These are phyloP conservation scores for Bolboschoenus planiculmis DNA, from an alignment of 176 grass and related monocot species.

Conservation along the genomic window DNA sequence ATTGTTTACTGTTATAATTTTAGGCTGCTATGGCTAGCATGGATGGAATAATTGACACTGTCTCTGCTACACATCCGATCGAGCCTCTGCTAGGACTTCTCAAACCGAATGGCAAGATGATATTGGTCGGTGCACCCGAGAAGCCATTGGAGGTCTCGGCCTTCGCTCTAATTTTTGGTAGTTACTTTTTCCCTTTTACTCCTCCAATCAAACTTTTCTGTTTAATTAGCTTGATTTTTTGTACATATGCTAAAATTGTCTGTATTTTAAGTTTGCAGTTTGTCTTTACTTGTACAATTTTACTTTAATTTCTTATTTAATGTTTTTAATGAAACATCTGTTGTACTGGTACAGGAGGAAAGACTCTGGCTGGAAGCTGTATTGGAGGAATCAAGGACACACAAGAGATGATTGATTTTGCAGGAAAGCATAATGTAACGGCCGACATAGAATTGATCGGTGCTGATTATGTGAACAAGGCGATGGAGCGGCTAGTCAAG, in stretches of 20 bases:
- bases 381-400: conserved; percentile 62
- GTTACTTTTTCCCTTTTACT: background rate
- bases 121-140: conserved; percentile 40
- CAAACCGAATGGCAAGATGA: conserved; percentile 53
- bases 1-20: background rate
- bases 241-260: background rate
- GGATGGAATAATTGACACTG: conserved; percentile 62
- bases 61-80: conserved; percentile 32
- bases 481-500: conserved; percentile 53
- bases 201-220: background rate
- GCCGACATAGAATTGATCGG: conserved; percentile 50
- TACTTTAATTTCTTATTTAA: background rate
- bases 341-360: conserved; percentile 27
- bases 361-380: conserved; percentile 37
- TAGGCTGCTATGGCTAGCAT: conserved; percentile 27
- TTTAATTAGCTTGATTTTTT: background rate
- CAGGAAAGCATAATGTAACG: conserved; percentile 40
- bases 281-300: no score
- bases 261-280: background rate
- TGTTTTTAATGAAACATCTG: background rate
- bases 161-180: conserved; percentile 28
- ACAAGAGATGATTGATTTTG: conserved; percentile 63
- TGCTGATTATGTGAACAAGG: conserved; percentile 48
- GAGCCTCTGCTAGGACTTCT: conserved; percentile 29
- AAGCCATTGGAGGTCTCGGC: conserved; percentile 37